Evolutionary conservation across 2,329 filamentous ascomycete genomes (phyloP).

Genomic region (Helicocarpus griseus): DNA sequence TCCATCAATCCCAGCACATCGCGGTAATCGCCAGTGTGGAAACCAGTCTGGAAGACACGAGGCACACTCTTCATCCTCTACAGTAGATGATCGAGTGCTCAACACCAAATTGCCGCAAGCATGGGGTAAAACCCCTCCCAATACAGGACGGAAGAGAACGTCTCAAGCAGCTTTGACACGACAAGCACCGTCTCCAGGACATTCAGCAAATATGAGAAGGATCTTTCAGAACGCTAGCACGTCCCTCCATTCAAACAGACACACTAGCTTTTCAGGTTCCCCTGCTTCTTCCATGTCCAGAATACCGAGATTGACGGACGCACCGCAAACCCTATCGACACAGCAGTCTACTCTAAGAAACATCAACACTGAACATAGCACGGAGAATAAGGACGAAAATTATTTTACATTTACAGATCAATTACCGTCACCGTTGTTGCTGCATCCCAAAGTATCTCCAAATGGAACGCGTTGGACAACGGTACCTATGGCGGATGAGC

Average conservation of each 20-base stretch:
- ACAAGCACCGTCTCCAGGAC: background rate
- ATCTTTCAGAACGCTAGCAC: conserved; percentile 1
- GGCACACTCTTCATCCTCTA: background rate
- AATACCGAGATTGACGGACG: background rate
- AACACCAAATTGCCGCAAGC: background rate
- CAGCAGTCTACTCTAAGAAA: background rate
- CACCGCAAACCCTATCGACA: background rate
- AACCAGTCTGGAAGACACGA: background rate
- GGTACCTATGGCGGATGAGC: conserved; percentile 1
- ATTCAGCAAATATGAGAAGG: background rate
- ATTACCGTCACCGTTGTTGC: background rate
- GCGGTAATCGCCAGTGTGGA: too few species aligned
- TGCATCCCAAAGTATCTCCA: background rate
- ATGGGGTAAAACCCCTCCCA: conserved; percentile 1
- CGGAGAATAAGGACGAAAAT: background rate
- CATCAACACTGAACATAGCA: background rate
- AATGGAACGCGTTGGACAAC: conserved; percentile 2
- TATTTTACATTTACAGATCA: background rate
- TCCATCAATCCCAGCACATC: too few species aligned
- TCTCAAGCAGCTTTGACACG: background rate
- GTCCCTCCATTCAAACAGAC: background rate
- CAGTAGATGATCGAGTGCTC: background rate
- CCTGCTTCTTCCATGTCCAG: background rate
- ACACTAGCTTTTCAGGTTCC: background rate
- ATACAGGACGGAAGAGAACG: background rate